Percentiles rank a stretch among this genome's conserved stretches.
These are phyloP conservation scores for Fusarium tuaranense DNA, from an alignment of 2,329 filamentous ascomycete species.

Conservation along the genomic window DNA sequence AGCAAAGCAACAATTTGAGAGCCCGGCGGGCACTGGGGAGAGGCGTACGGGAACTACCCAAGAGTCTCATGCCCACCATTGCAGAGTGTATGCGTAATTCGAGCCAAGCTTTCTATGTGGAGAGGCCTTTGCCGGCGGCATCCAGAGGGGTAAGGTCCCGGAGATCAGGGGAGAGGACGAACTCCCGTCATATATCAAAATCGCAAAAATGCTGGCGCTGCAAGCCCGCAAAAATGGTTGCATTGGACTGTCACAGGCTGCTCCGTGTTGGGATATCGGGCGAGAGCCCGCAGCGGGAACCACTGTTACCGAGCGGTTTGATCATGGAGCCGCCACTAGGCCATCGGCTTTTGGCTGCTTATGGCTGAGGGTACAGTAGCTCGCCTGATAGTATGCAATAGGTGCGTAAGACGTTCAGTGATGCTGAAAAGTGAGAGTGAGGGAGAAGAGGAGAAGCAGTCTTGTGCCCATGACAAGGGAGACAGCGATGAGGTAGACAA, in stretches of 20 bases:
- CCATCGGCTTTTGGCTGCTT: constrained; percentile 20
- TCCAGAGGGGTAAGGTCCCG: neutral
- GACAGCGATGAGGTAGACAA: constrained; percentile 11
- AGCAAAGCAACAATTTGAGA: neutral
- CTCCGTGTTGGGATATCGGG: neutral
- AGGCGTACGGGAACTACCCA: constrained; percentile 12
- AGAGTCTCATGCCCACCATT: neutral
- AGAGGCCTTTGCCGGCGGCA: constrained; percentile 37
- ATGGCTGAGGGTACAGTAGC: constrained; percentile 32
- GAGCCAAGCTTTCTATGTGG: constrained; percentile 21
- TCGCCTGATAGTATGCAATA: constrained; percentile 8
- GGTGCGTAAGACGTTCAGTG: constrained; percentile 6
- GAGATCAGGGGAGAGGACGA: neutral
- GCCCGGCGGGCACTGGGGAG: neutral
- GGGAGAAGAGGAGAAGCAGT: constrained; percentile 13
- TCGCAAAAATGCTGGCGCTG: constrained; percentile 18
- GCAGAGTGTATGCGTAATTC: neutral
- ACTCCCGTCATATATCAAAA: constrained; percentile 36
- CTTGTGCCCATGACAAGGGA: constrained; percentile 20
- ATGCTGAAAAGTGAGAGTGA: constrained; percentile 7
- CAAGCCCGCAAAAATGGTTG: constrained; percentile 6
- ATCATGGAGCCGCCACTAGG: neutral
- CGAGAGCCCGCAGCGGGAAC: constrained; percentile 2
- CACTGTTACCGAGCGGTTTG: neutral
- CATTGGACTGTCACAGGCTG: constrained; percentile 18